Evolutionary conservation across 2,329 filamentous ascomycete species (phyloP), one percentile per base, ranked within the genome.

Genomic region (Alternaria longipes): DNA sequence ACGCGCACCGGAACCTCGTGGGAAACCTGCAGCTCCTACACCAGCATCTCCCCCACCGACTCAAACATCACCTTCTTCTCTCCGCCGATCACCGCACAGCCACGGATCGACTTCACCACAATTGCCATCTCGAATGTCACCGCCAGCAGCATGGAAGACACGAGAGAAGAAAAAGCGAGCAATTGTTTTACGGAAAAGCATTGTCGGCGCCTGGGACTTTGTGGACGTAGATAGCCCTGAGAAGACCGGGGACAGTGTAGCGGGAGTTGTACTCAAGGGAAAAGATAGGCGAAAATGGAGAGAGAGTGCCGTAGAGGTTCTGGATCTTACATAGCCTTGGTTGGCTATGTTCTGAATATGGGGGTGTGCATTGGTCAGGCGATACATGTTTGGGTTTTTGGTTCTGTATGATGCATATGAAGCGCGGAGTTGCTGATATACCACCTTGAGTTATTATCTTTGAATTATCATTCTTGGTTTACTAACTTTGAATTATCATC

Each of bases 281-380:
- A 74, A 67, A 41, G 69, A 70, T 58, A 68, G 74, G 56, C 60
- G 70, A 44, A 68, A 62, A 53, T 79, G 77, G 76, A 64, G 76
- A 40, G 74, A 77, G 56, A 80, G 78, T 28, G 72, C 75, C 45
- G 69, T 80, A 40, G 75, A 78, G 54, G 59, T 76, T 42, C 56
- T 80, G 54, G 77, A 80, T 66, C 50, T 79, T 55, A 75, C 65
- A 26, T 74, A 34, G 18, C 36, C 8, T 5, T n/a, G 9, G 14
- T 11, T 36, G 20, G 8, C 1, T 50, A 32, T 18, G 46, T 2
- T 22, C 16, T 49, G 18, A 1, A 4, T 14, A 1, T 2, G 2
- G 14, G n/a, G 4, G 5, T n/a, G 4, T n/a, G 8, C 16, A 3
- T 32, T 30, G 44, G 26, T 47, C 44, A 34, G 1, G 30, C 8